Percentiles rank a stretch among this genome's conserved stretches.
Conservation (phyloP, 805 yeast genomes). For the Ogataea polymorpha region DNA sequence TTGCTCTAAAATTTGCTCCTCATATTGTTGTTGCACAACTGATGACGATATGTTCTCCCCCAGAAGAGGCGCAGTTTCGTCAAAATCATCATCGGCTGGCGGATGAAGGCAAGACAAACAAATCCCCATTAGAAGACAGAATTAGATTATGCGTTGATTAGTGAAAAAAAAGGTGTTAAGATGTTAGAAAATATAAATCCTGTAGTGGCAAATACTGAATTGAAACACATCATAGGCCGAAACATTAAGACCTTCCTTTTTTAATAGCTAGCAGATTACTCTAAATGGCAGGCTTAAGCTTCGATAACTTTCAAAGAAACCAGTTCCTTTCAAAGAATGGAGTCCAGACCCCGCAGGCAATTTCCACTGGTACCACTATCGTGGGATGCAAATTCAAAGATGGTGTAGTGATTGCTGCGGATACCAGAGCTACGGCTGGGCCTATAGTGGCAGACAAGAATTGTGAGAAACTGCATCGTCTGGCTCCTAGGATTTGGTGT, state of each 20-base stretch:
- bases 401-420: constrained; percentile 98
- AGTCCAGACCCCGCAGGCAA: constrained; percentile 76
- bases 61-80: constrained; percentile 29
- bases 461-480: constrained; percentile 89
- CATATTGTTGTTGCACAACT: constrained; percentile 23
- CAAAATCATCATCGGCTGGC: constrained; percentile 19
- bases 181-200: background rate
- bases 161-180: background rate
- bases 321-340: constrained; percentile 65
- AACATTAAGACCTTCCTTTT: too few relatives aligned
- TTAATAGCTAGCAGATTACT: too few relatives aligned
- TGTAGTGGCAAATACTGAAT: constrained; percentile 5
- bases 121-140: constrained; percentile 28
- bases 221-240: too few relatives aligned
- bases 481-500: constrained; percentile 94
- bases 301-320: constrained; percentile 93
- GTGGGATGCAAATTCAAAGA: constrained; percentile 92
- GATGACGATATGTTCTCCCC: constrained; percentile 18
- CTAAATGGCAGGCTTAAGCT: constrained; percentile 82
- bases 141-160: background rate
- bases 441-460: constrained; percentile 96
- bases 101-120: constrained; percentile 33
- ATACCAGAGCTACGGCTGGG: constrained; percentile 97
- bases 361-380: constrained; percentile 99
- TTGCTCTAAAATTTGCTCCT: constrained; percentile 24